Evolutionary conservation across 2,329 filamentous ascomycete genomes (phyloP).

Genomic region (Magnaporthales sp.): DNA sequence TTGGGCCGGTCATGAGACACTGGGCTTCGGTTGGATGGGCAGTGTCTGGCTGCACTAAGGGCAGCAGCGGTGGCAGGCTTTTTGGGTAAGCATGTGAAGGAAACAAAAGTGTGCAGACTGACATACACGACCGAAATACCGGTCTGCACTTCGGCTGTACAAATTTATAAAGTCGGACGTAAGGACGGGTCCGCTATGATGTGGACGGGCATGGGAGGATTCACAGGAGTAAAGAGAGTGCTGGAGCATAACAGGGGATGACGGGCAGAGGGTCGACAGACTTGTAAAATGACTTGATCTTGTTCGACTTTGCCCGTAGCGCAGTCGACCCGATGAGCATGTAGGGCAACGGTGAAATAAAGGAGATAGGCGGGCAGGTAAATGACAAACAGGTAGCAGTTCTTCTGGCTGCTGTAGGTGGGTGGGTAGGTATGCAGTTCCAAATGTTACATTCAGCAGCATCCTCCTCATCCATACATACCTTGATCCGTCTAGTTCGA

Average conservation of each 20-base stretch:
- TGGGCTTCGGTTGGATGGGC: not conserved
- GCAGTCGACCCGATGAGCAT: not conserved
- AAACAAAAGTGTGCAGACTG: not conserved
- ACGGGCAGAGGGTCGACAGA: not conserved
- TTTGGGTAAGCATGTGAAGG: not conserved
- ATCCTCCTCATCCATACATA: conserved; percentile 18
- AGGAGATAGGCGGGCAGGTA: not conserved
- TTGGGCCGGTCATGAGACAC: not conserved
- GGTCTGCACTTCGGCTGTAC: not conserved
- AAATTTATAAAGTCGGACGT: not conserved
- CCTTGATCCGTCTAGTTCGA: conserved; percentile 46
- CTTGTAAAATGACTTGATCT: not conserved
- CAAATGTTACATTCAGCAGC: not conserved
- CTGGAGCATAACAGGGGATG: not conserved
- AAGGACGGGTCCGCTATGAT: not conserved
- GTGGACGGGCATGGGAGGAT: not conserved
- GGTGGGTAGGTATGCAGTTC: no score
- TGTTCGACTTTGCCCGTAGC: not conserved
- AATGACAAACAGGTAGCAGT: not conserved
- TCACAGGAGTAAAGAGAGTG: not conserved
- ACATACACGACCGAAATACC: not conserved
- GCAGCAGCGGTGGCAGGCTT: not conserved
- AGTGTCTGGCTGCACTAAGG: not conserved
- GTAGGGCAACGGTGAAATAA: not conserved
- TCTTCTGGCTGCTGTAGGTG: not conserved